A percentile compares a stretch with the other conserved stretches of the same genome.
These are phyloP conservation scores for Suhomyces ambrosiae DNA, from an alignment of 1,139 yeast species.

Conservation along the genomic window DNA sequence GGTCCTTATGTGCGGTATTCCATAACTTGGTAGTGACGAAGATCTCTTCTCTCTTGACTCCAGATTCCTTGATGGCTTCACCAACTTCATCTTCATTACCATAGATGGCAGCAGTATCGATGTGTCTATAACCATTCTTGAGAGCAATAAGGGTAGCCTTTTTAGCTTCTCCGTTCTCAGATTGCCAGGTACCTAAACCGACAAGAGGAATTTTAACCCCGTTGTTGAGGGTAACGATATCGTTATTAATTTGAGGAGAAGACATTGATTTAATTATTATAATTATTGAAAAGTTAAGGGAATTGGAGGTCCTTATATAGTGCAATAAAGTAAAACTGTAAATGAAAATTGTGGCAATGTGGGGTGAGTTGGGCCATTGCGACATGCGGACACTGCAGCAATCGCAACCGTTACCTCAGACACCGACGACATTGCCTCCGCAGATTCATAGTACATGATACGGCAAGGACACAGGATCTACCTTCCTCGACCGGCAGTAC, in stretches of 20 bases:
- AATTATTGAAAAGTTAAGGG: not conserved
- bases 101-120: conserved; percentile 75
- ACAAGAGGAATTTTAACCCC: conserved; percentile 68
- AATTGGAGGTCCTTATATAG: not conserved
- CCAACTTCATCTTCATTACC: conserved; percentile 72
- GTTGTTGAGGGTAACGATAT: conserved; percentile 52
- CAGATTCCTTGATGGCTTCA: conserved; percentile 60
- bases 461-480: too few species aligned
- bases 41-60: conserved; percentile 67
- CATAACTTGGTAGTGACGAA: conserved; percentile 83
- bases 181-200: conserved; percentile 83
- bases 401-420: not conserved
- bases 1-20: conserved; percentile 65
- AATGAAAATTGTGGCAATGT: too few species aligned
- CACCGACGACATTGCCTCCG: too few species aligned
- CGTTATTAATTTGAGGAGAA: conserved; percentile 20
- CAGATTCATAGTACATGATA: too few species aligned
- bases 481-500: too few species aligned
- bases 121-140: conserved; percentile 72
- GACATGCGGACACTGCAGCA: not conserved
- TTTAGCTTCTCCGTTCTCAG: conserved; percentile 62
- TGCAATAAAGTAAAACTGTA: too few species aligned
- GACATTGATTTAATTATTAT: conserved; percentile 7
- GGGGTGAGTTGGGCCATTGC: too few species aligned
- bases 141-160: conserved; percentile 65